Evolutionary conservation across 306 rosid species (phyloP).

Genomic region (Delonix regia): DNA sequence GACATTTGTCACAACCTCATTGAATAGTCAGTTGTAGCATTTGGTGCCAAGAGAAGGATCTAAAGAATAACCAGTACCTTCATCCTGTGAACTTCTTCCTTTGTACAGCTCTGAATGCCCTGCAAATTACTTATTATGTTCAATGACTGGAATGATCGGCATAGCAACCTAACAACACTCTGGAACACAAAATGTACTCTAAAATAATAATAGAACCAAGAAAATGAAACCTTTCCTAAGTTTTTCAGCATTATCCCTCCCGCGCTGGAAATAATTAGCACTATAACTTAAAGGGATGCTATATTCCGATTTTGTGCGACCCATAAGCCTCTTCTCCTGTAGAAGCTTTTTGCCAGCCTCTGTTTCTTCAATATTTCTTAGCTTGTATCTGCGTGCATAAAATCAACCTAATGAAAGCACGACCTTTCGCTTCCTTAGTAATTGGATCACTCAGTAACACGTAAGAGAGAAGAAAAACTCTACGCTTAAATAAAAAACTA

Average conservation of each 20-base stretch:
- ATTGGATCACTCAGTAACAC: slow-evolving; percentile 4
- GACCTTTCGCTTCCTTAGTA: neutral
- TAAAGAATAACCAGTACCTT: slow-evolving; percentile 42
- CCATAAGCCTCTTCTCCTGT: slow-evolving; percentile 86
- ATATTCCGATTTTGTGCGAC: slow-evolving; percentile 73
- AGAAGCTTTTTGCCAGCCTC: slow-evolving; percentile 91
- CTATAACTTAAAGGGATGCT: slow-evolving; percentile 92
- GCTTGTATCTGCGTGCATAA: slow-evolving; percentile 63
- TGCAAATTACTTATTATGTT: slow-evolving; percentile 41
- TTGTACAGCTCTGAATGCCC: slow-evolving; percentile 96
- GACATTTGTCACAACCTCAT: no score
- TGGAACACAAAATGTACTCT: neutral
- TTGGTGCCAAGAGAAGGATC: no score
- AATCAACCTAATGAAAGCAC: slow-evolving; percentile 24
- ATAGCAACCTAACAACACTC: slow-evolving; percentile 7
- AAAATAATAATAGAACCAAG: neutral
- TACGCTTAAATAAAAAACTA: no score
- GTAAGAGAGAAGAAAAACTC: neutral
- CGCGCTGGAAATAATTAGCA: slow-evolving; percentile 97
- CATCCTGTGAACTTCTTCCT: slow-evolving; percentile 63
- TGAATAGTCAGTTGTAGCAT: no score
- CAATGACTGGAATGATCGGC: slow-evolving; percentile 22
- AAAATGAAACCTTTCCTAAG: slow-evolving; percentile 75
- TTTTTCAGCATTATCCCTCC: slow-evolving; percentile 94
- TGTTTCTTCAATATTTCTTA: slow-evolving; percentile 92